A percentile compares a stretch with the other conserved stretches of the same genome.
Conservation (phyloP, 495 filamentous ascomycete genomes). For the Xylaria longipes region DNA sequence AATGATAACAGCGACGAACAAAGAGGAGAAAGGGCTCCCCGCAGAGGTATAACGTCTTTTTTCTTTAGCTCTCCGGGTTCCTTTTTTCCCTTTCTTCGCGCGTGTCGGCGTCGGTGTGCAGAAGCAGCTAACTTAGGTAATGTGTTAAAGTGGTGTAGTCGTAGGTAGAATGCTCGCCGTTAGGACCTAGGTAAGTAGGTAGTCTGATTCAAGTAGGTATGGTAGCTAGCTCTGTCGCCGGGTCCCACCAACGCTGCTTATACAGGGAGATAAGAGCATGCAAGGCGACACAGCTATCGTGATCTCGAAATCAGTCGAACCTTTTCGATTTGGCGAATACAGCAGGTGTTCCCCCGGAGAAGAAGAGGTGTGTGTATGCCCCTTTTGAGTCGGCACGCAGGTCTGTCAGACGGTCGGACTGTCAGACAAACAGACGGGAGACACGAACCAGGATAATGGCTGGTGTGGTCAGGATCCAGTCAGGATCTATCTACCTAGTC, state of each 20-base stretch:
- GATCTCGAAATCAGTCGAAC: not conserved
- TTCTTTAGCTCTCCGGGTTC: slow-evolving; percentile 1
- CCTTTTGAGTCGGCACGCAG: slow-evolving; percentile 4
- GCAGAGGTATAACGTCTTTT: not conserved
- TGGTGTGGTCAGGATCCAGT: not conserved
- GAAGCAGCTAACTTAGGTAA: slow-evolving; percentile 10
- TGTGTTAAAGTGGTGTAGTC: not conserved
- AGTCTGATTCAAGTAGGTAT: not conserved
- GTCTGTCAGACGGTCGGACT: not conserved
- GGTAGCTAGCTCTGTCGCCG: not conserved
- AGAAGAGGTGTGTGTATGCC: not conserved
- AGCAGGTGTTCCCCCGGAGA: not conserved
- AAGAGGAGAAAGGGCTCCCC: not conserved
- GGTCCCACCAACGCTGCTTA: not conserved
- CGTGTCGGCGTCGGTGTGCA: slow-evolving; percentile 17
- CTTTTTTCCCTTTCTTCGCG: not conserved
- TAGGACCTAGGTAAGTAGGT: too few relatives aligned
- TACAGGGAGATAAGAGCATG: not conserved
- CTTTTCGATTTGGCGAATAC: not conserved
- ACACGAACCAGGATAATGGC: slow-evolving; percentile 15
- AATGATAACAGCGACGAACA: not conserved
- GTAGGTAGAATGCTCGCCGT: not conserved
- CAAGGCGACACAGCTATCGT: slow-evolving; percentile 2
- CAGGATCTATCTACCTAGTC: too few relatives aligned
- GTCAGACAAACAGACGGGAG: slow-evolving; percentile 10